Conservation (phyloP, 1,139 yeast species). For the Taphrina deformans region DNA sequence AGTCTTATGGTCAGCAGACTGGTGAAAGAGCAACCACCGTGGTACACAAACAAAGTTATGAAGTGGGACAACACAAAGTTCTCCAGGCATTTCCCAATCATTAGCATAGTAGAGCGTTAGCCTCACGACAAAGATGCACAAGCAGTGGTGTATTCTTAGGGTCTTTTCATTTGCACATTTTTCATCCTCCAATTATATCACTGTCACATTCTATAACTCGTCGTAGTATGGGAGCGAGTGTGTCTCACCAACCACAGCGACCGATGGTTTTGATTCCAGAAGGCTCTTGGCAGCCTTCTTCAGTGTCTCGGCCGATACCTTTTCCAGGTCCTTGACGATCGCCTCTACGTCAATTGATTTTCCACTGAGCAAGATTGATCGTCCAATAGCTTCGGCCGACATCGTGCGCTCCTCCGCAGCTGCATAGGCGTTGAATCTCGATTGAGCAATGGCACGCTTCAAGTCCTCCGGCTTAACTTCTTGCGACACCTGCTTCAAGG, state of each 20-base stretch:
- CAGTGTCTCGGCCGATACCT: conserved; percentile 52
- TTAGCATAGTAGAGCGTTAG: conserved; percentile 7
- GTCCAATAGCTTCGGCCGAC: conserved; percentile 40
- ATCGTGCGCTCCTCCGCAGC: conserved; percentile 49
- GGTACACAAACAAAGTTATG: background rate
- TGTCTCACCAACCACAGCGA: conserved; percentile 89
- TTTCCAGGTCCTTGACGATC: conserved; percentile 44
- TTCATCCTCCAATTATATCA: background rate
- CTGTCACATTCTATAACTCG: conserved; percentile 55
- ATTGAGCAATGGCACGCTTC: conserved; percentile 52
- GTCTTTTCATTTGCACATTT: background rate
- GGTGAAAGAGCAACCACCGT: background rate
- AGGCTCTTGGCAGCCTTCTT: conserved; percentile 54
- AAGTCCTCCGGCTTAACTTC: conserved; percentile 46
- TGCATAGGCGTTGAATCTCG: conserved; percentile 46
- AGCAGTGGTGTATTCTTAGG: background rate
- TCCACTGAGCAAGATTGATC: conserved; percentile 43
- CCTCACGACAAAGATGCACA: background rate
- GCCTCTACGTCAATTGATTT: conserved; percentile 36
- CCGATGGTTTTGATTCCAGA: conserved; percentile 68
- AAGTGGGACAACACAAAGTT: background rate
- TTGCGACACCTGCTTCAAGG: conserved; percentile 38
- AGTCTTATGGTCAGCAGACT: background rate
- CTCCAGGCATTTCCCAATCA: conserved; percentile 2
- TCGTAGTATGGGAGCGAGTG: conserved; percentile 84